Evolutionary conservation across 2,329 filamentous ascomycete species (phyloP).

Genomic region (Aureobasidium subglaciale): DNA sequence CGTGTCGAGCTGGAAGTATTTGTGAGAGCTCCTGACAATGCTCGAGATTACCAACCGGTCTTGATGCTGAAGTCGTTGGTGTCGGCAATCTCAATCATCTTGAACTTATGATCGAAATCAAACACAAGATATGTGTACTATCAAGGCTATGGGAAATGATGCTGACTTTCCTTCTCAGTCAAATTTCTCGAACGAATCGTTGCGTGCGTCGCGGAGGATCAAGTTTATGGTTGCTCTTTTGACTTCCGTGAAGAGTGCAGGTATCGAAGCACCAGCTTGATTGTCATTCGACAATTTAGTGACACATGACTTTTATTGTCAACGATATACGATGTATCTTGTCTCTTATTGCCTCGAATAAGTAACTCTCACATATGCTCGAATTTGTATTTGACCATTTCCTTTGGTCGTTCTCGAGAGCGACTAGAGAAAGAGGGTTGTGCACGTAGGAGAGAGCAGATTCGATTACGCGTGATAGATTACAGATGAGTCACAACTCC

Average conservation of each 20-base stretch:
- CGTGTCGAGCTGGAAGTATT: constrained; percentile 26
- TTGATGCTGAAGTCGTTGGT: constrained; percentile 28
- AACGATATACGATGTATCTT: no score
- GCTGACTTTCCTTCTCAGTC: constrained; percentile 20
- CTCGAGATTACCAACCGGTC: constrained; percentile 28
- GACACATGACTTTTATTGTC: no score
- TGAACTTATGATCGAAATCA: constrained; percentile 28
- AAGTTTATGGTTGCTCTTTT: constrained; percentile 94
- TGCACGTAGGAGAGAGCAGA: no score
- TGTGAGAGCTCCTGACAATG: constrained; percentile 28
- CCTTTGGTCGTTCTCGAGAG: no score
- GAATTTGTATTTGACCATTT: no score
- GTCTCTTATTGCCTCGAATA: no score
- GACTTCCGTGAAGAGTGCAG: constrained; percentile 49
- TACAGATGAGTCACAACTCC: no score
- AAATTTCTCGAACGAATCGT: constrained; percentile 57
- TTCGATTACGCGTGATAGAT: no score
- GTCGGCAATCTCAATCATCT: constrained; percentile 27
- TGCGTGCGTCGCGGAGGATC: constrained; percentile 71
- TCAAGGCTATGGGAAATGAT: neutral
- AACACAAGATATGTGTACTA: constrained; percentile 24
- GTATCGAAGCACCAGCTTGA: neutral
- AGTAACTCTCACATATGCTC: no score
- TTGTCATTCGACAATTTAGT: no score
- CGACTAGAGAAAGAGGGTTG: no score